Percentiles rank a stretch among this genome's conserved stretches.
These are phyloP conservation scores for Clavaria fumosa DNA, from an alignment of 768 basidiomycete genomes.

Conservation along the genomic window DNA sequence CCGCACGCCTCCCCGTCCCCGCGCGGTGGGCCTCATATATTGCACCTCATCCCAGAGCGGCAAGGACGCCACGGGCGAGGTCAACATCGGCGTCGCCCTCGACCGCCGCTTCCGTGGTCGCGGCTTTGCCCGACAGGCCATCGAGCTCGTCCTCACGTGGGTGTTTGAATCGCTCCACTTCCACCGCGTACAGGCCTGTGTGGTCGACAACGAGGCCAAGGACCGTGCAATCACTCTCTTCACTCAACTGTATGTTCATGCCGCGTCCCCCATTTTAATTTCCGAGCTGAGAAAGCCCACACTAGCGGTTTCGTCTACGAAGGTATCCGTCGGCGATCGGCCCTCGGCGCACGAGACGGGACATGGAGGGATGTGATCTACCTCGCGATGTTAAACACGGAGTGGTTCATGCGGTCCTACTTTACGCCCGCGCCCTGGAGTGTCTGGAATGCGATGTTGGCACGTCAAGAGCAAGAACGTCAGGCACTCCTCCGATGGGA, in stretches of 20 bases:
- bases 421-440: slow-evolving; percentile 22
- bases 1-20: neutral
- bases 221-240: slow-evolving; percentile 33
- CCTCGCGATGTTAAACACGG: slow-evolving; percentile 44
- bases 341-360: slow-evolving; percentile 26
- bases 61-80: slow-evolving; percentile 22
- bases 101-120: slow-evolving; percentile 19
- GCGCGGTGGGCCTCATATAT: slow-evolving; percentile 29
- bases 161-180: slow-evolving; percentile 31
- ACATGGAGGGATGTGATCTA: slow-evolving; percentile 48
- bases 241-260: slow-evolving; percentile 22
- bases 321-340: slow-evolving; percentile 42
- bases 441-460: slow-evolving; percentile 49
- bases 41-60: slow-evolving; percentile 20
- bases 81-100: slow-evolving; percentile 42
- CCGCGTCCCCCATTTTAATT: neutral
- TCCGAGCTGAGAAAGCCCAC: neutral
- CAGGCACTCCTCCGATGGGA: slow-evolving; percentile 43
- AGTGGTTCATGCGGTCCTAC: slow-evolving; percentile 30
- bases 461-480: slow-evolving; percentile 40
- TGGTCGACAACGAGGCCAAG: slow-evolving; percentile 30
- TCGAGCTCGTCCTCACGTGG: slow-evolving; percentile 27
- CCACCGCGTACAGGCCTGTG: slow-evolving; percentile 37
- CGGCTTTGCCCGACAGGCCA: slow-evolving; percentile 32
- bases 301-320: slow-evolving; percentile 45